These are phyloP conservation scores for Oryza glumipatula DNA, from an alignment of 176 grass and related monocot genomes.

Conservation along the genomic window DNA sequence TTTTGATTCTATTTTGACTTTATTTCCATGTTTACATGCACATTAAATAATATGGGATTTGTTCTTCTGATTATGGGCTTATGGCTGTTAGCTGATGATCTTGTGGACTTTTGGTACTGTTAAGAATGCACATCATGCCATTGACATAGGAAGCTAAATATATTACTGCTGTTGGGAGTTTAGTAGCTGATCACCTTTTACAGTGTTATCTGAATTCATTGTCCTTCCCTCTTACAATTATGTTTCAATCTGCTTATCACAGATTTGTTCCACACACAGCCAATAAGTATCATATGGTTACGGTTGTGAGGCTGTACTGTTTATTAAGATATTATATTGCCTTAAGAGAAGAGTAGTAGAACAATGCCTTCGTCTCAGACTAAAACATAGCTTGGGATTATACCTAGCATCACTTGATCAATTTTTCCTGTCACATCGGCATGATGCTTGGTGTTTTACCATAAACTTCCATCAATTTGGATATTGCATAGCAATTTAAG, in stretches of 20 bases:
- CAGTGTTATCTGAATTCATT: background rate
- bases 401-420: background rate
- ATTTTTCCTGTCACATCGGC: background rate
- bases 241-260: background rate
- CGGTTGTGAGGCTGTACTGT: background rate
- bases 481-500: background rate
- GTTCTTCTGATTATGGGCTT: background rate
- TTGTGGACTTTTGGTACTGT: background rate
- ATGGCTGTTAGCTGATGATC: background rate
- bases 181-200: background rate
- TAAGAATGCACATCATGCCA: background rate
- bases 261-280: background rate
- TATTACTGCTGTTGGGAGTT: background rate
- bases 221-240: background rate
- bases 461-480: background rate
- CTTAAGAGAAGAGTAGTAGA: background rate
- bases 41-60: background rate
- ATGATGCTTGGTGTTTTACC: background rate
- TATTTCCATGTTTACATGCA: constrained; percentile 7
- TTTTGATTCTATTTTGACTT: background rate
- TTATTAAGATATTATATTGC: background rate
- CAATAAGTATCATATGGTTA: background rate
- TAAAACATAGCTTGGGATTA: background rate
- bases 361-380: background rate
- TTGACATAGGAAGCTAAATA: background rate